Base-by-base conservation (phyloP, 805 yeast species). In the Starmerella apis region DNA sequence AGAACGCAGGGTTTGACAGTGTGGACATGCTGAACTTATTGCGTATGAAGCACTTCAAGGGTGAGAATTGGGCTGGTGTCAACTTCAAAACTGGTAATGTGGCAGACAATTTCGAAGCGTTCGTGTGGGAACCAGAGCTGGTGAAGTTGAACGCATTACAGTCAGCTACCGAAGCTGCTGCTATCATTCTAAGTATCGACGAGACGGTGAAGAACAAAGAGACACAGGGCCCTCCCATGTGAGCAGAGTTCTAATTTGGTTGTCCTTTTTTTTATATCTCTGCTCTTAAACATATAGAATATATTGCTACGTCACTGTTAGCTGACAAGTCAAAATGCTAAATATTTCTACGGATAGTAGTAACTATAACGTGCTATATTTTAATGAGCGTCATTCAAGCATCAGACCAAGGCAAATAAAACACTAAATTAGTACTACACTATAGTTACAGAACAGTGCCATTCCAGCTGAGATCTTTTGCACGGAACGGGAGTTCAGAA, bases 1-100 rank as follows among this genome's bases (percentile, higher is more conserved):
- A 92, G 65, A 92, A 92, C 66, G 98, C 96, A n/a, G 99, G 99
- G 4, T 81, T 92, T 58, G 99, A 92, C 65, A 94, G 95, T 19
- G 86, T 94, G n/a, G 97, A 92, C 65, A 71, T 92, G 53, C 77
- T 92, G 60, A 92, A 92, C 67, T 78, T 83, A 63, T 73, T 92
- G 63, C 80, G 99, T 69, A 83, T 92, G 76, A 82, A 86, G 18
- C 99, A 92, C 63, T 92, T 95, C 48, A 84, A 84, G 65, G 96
- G 95, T 55, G 95, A 90, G 61, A 74, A 69, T 41, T 86, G 95
- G 92, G 81, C 73, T 56, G 99, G 99, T 58, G 79, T 92, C 53
- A 96, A 92, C 69, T 92, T 92, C 71, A 83, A 79, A 52, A 78
- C 78, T 53, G 97, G 86, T 65, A 60, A 59, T 14, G 81, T 87